Conservation (phyloP, 2,329 filamentous ascomycete species). For the Raffaelea albimanens region DNA sequence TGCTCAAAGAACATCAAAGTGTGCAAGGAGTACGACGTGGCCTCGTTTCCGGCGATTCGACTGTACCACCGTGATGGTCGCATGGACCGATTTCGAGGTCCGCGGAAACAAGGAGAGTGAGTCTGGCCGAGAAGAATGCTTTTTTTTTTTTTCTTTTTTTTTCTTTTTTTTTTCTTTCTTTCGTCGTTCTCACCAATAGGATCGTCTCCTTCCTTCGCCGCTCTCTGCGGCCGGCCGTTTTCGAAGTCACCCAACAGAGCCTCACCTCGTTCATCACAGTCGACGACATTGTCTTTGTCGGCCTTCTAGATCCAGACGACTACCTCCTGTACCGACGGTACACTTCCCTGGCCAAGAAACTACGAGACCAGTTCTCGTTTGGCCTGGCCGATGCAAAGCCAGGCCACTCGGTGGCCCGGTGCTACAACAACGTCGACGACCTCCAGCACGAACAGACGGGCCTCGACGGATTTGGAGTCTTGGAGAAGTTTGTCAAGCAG, state of each 20-base stretch:
- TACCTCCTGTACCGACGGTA: conserved; percentile 21
- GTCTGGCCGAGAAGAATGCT: conserved; percentile 4
- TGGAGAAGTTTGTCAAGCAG: background rate
- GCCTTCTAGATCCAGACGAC: conserved; percentile 23
- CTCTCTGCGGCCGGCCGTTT: conserved; percentile 18
- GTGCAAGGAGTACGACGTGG: conserved; percentile 29
- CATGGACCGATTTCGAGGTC: conserved; percentile 31
- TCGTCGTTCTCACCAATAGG: conserved; percentile 8
- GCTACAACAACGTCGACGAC: conserved; percentile 29
- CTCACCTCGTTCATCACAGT: conserved; percentile 22
- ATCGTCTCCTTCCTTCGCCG: conserved; percentile 21
- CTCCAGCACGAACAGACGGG: conserved; percentile 8
- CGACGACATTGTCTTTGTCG: conserved; percentile 33
- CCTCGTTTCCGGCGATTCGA: conserved; percentile 36
- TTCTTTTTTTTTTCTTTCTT: too few species aligned
- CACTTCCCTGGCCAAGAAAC: conserved; percentile 22
- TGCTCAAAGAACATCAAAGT: conserved; percentile 23
- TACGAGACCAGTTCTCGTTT: conserved; percentile 32
- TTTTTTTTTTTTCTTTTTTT: too few species aligned
- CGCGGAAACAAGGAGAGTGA: conserved; percentile 27
- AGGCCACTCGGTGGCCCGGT: conserved; percentile 18
- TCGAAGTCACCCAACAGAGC: conserved; percentile 17
- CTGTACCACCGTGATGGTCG: conserved; percentile 27
- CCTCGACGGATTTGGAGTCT: background rate
- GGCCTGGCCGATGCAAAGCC: conserved; percentile 18